Evolutionary conservation across 2,329 filamentous ascomycete genomes (phyloP).

Genomic region (Ophiostoma ulmi): DNA sequence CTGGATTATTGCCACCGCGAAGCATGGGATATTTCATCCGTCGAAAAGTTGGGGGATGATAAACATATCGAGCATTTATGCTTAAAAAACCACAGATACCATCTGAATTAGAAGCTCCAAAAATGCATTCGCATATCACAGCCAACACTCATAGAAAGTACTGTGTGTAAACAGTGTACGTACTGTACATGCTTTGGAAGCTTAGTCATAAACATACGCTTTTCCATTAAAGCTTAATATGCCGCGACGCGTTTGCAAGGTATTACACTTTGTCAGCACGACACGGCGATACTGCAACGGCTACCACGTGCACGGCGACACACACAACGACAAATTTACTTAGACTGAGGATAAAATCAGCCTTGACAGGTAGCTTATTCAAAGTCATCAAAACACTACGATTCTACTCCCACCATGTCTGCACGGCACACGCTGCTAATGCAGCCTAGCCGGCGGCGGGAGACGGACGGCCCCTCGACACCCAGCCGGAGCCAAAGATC

Average conservation of each 20-base stretch:
- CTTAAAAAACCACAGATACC: too few relatives aligned
- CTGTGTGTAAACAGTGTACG: not conserved
- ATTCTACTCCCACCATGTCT: constrained; percentile 11
- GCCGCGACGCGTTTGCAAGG: not conserved
- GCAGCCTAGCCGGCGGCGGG: constrained; percentile 21
- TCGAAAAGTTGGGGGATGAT: too few relatives aligned
- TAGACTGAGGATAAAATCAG: too few relatives aligned
- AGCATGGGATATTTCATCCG: not conserved
- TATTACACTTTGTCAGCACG: not conserved
- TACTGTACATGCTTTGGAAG: not conserved
- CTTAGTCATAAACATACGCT: not conserved
- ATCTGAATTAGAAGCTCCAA: not conserved
- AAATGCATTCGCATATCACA: not conserved
- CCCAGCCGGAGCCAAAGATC: not conserved
- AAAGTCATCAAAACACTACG: not conserved
- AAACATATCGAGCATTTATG: too few relatives aligned
- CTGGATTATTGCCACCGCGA: not conserved
- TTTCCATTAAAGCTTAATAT: not conserved
- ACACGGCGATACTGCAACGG: not conserved
- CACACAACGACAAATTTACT: not conserved
- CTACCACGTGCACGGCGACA: not conserved
- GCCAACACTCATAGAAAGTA: not conserved
- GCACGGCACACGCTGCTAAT: constrained; percentile 24
- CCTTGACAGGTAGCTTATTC: not conserved
- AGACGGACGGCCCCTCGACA: not conserved